Conservation (phyloP, 2,329 filamentous ascomycete species). For the Graphilbum fragrans region DNA sequence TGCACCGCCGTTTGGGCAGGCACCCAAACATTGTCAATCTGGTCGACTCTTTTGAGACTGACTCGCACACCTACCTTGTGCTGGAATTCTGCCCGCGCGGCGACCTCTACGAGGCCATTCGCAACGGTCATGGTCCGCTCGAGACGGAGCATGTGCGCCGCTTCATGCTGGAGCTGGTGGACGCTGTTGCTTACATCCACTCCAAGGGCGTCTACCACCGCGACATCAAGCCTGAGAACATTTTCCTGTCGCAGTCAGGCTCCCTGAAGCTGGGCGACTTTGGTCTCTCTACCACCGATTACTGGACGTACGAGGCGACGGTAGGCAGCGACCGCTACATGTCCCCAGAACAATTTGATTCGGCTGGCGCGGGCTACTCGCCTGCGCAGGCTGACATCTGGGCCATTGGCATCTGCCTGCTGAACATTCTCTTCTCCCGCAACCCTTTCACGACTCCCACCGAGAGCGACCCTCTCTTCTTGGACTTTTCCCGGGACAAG, state of each 20-base stretch:
- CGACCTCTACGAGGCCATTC: constrained; percentile 95
- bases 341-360: constrained; percentile 96
- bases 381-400: constrained; percentile 90
- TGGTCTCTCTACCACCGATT: constrained; percentile 77
- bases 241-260: constrained; percentile 79
- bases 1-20: constrained; percentile 65
- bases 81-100: constrained; percentile 92
- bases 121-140: constrained; percentile 72
- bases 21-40: constrained; percentile 94
- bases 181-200: constrained; percentile 84
- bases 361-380: constrained; percentile 75
- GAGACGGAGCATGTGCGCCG: constrained; percentile 94
- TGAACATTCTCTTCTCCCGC: constrained; percentile 93
- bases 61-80: constrained; percentile 80
- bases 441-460: constrained; percentile 92
- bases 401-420: constrained; percentile 90
- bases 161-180: constrained; percentile 91
- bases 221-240: constrained; percentile 99
- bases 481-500: constrained; percentile 86
- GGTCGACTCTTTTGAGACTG: constrained; percentile 81
- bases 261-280: constrained; percentile 96
- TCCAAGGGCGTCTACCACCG: constrained; percentile 85
- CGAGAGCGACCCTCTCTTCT: constrained; percentile 80
- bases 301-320: constrained; percentile 83
- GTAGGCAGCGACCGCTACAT: constrained; percentile 98